Percentiles rank a stretch among this genome's conserved stretches.
phyloP scores from a whole-genome alignment of 805 yeast genomes.

The Saccharomycopsis olivae region DNA sequence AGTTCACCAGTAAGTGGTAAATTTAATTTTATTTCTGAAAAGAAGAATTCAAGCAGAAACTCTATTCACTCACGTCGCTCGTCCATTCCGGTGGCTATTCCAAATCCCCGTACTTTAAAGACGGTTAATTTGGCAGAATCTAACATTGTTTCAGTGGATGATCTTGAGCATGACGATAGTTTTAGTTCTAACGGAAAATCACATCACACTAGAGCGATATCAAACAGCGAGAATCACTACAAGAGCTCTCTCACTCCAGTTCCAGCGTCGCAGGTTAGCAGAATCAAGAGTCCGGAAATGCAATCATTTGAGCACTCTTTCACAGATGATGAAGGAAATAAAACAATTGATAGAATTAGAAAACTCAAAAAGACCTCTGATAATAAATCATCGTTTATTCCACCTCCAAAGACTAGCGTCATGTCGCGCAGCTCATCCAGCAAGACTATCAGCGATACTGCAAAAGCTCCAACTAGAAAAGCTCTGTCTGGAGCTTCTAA shows the following conservation, averaged over 20 bases:
- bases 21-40: too few species aligned
- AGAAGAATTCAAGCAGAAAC: too few species aligned
- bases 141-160: too few species aligned
- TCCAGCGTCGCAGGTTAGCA: constrained; percentile 5
- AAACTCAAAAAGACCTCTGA: constrained; percentile 8
- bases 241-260: constrained; percentile 12
- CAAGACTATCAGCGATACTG: not conserved
- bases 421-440: constrained; percentile 1
- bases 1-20: not conserved
- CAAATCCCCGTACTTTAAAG: too few species aligned
- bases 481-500: too few species aligned
- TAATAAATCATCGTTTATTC: constrained; percentile 7
- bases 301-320: not conserved
- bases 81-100: too few species aligned
- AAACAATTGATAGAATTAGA: constrained; percentile 11
- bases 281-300: constrained; percentile 11
- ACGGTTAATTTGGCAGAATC: too few species aligned
- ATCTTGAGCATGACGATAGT: too few species aligned
- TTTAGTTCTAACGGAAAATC: too few species aligned
- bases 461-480: not conserved
- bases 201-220: too few species aligned
- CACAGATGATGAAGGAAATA: not conserved
- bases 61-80: too few species aligned
- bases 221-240: too few species aligned
- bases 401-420: constrained; percentile 8